Evolutionary conservation across 768 basidiomycete genomes (phyloP).

Genomic region (Amylocystis lapponica): DNA sequence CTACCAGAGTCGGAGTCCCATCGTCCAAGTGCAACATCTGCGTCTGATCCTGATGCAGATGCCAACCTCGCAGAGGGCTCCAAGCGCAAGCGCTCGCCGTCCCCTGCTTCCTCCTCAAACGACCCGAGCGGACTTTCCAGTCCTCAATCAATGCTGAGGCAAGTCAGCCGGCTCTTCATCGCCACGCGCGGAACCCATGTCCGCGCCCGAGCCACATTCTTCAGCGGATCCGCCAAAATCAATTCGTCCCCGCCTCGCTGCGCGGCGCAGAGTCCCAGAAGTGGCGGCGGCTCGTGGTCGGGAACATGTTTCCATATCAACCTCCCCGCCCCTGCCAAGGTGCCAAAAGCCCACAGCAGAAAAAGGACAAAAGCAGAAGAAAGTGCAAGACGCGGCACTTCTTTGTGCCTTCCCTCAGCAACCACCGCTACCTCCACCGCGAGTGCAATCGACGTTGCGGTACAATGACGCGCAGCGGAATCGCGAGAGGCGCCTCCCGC

Average conservation of each 20-base stretch:
- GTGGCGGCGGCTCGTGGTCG: conserved; percentile 48
- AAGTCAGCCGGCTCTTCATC: no score
- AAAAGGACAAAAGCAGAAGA: background rate
- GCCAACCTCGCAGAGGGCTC: conserved; percentile 3
- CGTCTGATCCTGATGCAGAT: background rate
- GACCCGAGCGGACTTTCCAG: no score
- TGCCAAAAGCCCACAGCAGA: background rate
- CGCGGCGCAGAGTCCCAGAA: conserved; percentile 42
- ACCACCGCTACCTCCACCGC: background rate
- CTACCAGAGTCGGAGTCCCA: conserved; percentile 13
- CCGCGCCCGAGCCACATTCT: no score
- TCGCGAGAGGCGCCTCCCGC: conserved; percentile 8
- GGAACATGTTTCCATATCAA: conserved; percentile 48
- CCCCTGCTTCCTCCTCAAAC: conserved; percentile 17
- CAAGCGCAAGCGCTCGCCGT: conserved; percentile 26
- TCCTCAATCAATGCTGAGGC: no score
- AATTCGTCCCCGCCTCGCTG: no score
- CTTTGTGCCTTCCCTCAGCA: background rate
- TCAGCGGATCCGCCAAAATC: no score
- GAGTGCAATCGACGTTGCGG: background rate
- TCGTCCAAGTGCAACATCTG: conserved; percentile 6
- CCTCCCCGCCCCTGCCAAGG: conserved; percentile 6
- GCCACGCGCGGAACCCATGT: no score
- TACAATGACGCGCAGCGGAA: background rate
- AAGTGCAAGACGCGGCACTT: background rate